Evolutionary conservation across 2,329 filamentous ascomycete genomes (phyloP), one percentile per base, ranked within the genome.

Genomic region (Penicillium capsulatum): DNA sequence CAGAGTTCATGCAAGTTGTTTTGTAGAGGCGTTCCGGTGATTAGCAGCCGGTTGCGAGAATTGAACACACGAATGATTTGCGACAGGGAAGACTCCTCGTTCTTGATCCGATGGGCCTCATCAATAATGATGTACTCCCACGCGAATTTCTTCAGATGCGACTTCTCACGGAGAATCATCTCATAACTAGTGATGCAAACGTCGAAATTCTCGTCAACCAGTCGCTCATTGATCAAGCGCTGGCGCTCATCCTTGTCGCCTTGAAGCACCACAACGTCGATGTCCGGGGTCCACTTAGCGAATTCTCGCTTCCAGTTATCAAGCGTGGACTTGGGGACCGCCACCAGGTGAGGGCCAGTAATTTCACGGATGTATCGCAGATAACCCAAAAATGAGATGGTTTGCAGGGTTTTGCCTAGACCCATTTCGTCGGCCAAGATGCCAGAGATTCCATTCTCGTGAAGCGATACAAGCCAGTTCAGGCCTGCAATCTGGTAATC

Each of bases 111-210:
- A 66, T 98, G 92, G 2, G 92, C 83, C 69, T 98, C 92, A 58
- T 98, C 92, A 50, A 98, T 95, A 54, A 98, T 95, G 66, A 98
- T 98, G 67, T 98, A 98, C 65, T 98, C 91, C 92, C 92, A 98
- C 0, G 92, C 90, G 64, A 98, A 94, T 66, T 97, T 97, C 71
- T 92, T 95, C 52, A 98, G 68, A 54, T 95, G 88, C 1, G 86
- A 75, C 71, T 98, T 97, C 63, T 98, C 92, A 42, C 92, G 81
- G 9, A 98, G 75, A 44, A 98, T 89, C 91, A 98, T 97, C 66
- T 98, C 92, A 69, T 98, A 98, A 64, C 90, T 96, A 10, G 92
- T 98, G 62, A 98, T 86, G 69, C 91, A 96, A 13, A 97, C 91
- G 58, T 98, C 92, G 54, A 98, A 98, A 51, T 94, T 87, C 64